Evolutionary conservation across 441 rosid species (phyloP).

Genomic region (Daphne laureola): DNA sequence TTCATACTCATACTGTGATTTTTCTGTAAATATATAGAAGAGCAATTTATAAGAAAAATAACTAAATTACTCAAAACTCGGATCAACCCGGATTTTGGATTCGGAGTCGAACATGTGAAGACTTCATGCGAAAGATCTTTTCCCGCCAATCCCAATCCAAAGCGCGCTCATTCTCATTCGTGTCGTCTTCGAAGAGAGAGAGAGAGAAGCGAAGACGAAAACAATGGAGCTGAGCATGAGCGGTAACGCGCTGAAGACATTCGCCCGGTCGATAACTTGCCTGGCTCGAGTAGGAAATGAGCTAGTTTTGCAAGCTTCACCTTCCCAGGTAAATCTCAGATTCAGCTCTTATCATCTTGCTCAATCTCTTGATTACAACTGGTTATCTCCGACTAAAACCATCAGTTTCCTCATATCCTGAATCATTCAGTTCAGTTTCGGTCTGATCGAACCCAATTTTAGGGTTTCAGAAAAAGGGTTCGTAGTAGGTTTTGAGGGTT

Average conservation of each 20-base stretch:
- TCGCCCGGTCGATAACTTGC: conserved; percentile 61
- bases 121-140: not conserved
- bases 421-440: not conserved
- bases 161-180: not conserved
- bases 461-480: conserved; percentile 6
- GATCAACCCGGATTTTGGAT: no score
- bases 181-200: conserved; percentile 1
- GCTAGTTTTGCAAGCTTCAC: conserved; percentile 65
- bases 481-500: not conserved
- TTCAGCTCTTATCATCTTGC: not conserved
- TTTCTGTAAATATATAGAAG: no score
- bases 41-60: no score
- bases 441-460: not conserved
- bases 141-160: conserved; percentile 24
- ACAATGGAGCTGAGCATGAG: conserved; percentile 66
- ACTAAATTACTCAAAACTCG: no score
- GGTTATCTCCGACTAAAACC: not conserved
- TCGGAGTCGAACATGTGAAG: no score
- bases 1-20: no score
- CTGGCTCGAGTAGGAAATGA: conserved; percentile 81
- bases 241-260: conserved; percentile 72
- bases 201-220: not conserved
- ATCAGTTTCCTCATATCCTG: not conserved
- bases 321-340: conserved; percentile 39
- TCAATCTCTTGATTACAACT: not conserved